Conservation (phyloP, 768 basidiomycete genomes). For the Guyanaporus albipodus region DNA sequence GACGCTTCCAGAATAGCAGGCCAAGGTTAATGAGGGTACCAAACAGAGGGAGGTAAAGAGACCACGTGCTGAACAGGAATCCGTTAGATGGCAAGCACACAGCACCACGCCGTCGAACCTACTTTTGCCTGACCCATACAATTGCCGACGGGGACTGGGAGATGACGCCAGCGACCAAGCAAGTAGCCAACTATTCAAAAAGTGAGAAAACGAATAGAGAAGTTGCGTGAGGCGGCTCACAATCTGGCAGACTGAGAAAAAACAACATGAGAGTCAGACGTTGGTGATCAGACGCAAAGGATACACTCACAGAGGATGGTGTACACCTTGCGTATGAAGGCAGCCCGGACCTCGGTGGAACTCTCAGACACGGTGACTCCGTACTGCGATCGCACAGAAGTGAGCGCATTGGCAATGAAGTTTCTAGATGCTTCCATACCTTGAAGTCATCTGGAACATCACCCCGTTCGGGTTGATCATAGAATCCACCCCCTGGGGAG, state of each 20-base stretch:
- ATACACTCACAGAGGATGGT: conserved; percentile 72
- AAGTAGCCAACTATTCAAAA: conserved; percentile 57
- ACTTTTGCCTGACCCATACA: conserved; percentile 72
- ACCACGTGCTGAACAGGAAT: conserved; percentile 54
- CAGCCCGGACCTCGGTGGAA: conserved; percentile 71
- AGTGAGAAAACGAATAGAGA: neutral
- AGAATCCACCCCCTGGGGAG: conserved; percentile 49
- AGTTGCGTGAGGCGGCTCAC: conserved; percentile 36
- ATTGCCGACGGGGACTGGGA: conserved; percentile 59
- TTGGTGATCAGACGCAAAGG: neutral
- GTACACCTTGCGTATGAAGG: conserved; percentile 90
- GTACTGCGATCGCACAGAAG: conserved; percentile 45
- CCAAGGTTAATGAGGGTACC: conserved; percentile 78
- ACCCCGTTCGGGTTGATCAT: conserved; percentile 67
- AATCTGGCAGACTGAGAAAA: conserved; percentile 61
- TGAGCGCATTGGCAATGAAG: conserved; percentile 6
- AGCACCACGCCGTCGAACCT: conserved; percentile 25
- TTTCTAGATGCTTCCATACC: conserved; percentile 38
- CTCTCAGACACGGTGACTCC: conserved; percentile 79
- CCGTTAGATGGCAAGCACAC: neutral
- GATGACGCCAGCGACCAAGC: conserved; percentile 68
- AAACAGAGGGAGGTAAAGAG: conserved; percentile 74
- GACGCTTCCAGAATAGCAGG: conserved; percentile 88
- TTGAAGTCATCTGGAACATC: conserved; percentile 95
- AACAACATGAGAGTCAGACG: conserved; percentile 3